Evolutionary conservation across 2,329 filamentous ascomycete species (phyloP).

Genomic region (Aspergillus puulaauensis): DNA sequence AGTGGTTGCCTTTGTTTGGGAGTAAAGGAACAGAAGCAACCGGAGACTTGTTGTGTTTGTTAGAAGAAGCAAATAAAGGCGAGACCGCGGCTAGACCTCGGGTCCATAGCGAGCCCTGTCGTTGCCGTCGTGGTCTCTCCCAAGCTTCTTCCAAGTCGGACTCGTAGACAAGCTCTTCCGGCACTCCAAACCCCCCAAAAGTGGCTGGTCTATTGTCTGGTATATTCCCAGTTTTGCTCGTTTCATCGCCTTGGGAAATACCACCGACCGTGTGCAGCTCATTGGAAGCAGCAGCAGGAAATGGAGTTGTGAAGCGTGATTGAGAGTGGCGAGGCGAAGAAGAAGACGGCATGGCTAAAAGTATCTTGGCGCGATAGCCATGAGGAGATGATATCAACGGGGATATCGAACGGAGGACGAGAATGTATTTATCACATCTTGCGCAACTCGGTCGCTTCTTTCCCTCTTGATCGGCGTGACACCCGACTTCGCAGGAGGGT

Average conservation of each 20-base stretch:
- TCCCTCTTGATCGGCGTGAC: constrained; percentile 1
- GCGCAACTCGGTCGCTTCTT: constrained; percentile 3
- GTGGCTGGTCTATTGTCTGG: background rate
- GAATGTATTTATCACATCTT: constrained; percentile 3
- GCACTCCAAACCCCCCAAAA: background rate
- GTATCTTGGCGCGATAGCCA: background rate
- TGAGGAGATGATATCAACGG: background rate
- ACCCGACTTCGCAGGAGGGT: background rate
- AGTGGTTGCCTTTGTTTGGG: background rate
- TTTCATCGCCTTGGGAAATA: constrained; percentile 2
- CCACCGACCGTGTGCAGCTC: too few relatives aligned
- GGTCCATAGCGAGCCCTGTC: constrained; percentile 8
- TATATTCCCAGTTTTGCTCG: background rate
- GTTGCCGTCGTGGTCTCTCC: background rate
- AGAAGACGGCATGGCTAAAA: constrained; percentile 6
- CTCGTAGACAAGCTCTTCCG: background rate
- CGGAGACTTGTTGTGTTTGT: background rate
- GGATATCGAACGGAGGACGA: background rate
- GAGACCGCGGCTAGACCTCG: constrained; percentile 11
- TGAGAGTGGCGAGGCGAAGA: background rate
- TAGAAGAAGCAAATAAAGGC: constrained; percentile 8
- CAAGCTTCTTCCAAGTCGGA: constrained; percentile 2
- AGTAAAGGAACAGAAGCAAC: constrained; percentile 14
- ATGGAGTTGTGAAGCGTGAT: background rate
- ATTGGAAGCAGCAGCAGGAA: background rate